Evolutionary conservation across 1,139 yeast genomes (phyloP), one percentile per base, ranked within the genome.

Genomic region (Kluyveromyces sp.): DNA sequence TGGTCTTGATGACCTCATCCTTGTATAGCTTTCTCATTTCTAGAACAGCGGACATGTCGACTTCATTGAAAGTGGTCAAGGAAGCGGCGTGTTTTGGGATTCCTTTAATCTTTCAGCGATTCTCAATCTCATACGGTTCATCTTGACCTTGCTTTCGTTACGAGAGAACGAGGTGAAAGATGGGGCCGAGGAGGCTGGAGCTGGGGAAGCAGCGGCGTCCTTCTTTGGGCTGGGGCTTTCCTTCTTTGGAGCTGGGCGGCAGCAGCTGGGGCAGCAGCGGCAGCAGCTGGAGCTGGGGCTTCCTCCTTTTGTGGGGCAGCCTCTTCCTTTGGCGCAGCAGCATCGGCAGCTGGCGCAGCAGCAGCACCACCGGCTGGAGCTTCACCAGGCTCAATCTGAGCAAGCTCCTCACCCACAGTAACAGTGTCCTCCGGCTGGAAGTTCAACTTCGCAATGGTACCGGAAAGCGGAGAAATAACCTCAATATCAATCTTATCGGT

Each of bases 51-150:
- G 95, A 75, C 98, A 92, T 92, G 73, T 92, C 98, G 55, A 88
- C 96, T 74, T 92, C 98, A 72, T 92, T 90, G 78, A 92, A 92
- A 42, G 98, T 92, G 53, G 98, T 92, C 66, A 92, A 79, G 45
- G 97, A 88, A 42, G 99, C 99, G 56, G 97, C 96, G 48, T 89
- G 77, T 92, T 92, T 74, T 92, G 99, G 36, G 97, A 86, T 75
- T 94, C 97, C 86, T 92, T 92, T 68, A 92, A 84, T 74, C 99
- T 88, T 76, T 94, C 97, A 50, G 98, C 97, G 58, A 94, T 94
- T 79, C 99, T 87, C 72, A 87, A 74, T 75, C 99, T 86, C 98
- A 92, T 94, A 77, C 99, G 87, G 82, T 90, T 92, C 98, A 92
- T 92, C 77, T 92, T 92, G 57, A 94, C 95, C 69, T 90, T 79